Evolutionary conservation across 2,329 filamentous ascomycete species (phyloP), one percentile per base, ranked within the genome.

Genomic region (Diaporthe citrichinensis): DNA sequence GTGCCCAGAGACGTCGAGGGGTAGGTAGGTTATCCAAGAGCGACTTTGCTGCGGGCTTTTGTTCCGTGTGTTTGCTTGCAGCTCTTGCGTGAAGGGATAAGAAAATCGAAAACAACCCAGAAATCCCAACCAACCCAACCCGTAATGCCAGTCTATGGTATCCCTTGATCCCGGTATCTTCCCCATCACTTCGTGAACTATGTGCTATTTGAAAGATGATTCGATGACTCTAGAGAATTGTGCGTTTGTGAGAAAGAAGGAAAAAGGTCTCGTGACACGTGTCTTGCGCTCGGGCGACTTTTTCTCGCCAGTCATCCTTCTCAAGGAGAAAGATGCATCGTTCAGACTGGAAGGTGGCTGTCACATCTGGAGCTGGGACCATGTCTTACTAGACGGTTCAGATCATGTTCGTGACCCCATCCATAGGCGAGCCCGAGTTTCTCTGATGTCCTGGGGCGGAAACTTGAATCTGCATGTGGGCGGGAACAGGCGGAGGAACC

Each of bases 331-430:
- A 39, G 28, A 25, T 15, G 36, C 6, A 25, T 61, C 36, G 8
- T 15, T 31, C 34, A 61, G 57, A 25, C 14, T 20, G 36, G 57
- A n/a, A 62, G 1, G 44, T 36, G 31, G 28, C 14, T 53, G 31
- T n/a, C 23, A 23, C 14, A 15, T 25, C 39, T 31, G 15, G 25
- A 28, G 25, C n/a, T 4, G 10, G 41, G 34, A 44, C 25, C 49
- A 12, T 41, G 46, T 28, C 34, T 69, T n/a, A 28, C 49, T 9
- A 2, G 15, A n/a, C 61, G 55, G 36, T 71, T 84, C 81, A 88
- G 78, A 88, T 88, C 87, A 89, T 88, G 73, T 86, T 88, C 20
- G 85, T 81, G 44, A 86, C 80, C 41, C 83, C 84, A 46, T 88
- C 84, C 55, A 86, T 79, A 5, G 84, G 80, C 55, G 79, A 82